phyloP scores from a whole-genome alignment of 441 rosid genomes.

The Pelargonium citronellum region DNA sequence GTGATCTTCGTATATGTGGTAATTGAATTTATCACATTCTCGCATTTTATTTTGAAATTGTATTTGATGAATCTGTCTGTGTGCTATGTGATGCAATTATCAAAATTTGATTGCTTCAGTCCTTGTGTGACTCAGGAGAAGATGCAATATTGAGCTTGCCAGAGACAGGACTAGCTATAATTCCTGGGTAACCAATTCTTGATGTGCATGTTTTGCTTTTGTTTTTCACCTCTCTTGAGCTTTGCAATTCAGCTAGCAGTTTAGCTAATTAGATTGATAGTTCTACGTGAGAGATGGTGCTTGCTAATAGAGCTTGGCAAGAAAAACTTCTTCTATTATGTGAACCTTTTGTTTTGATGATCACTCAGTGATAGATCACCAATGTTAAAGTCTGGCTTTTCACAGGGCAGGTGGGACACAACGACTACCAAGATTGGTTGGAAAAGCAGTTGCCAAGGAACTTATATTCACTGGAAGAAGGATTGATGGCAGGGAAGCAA shows the following conservation, averaged over 20 bases:
- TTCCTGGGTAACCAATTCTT: constrained; percentile 49
- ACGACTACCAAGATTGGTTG: constrained; percentile 75
- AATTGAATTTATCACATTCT: constrained; percentile 13
- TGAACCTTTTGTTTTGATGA: not conserved
- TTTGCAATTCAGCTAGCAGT: not conserved
- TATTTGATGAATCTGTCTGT: not conserved
- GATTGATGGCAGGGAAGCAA: constrained; percentile 65
- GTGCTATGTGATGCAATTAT: not conserved
- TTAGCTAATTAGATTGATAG: constrained; percentile 1
- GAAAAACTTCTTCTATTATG: not conserved
- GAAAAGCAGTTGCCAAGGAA: constrained; percentile 72
- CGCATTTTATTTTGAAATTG: not conserved
- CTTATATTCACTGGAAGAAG: constrained; percentile 74
- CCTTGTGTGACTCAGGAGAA: constrained; percentile 45
- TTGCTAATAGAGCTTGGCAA: not conserved
- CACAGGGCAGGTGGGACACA: constrained; percentile 87
- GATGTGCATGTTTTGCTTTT: not conserved
- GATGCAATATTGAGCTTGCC: constrained; percentile 78
- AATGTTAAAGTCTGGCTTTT: constrained; percentile 19
- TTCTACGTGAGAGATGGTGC: not conserved
- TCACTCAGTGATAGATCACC: constrained; percentile 10
- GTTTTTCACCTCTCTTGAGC: no score
- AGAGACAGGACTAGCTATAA: constrained; percentile 93
- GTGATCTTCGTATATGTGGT: constrained; percentile 92
- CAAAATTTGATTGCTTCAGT: constrained; percentile 8